A percentile compares a stretch with the other conserved stretches of the same genome.
phyloP scores from a whole-genome alignment of 2,329 filamentous ascomycete species.

The Chaetomiaceae sp. region DNA sequence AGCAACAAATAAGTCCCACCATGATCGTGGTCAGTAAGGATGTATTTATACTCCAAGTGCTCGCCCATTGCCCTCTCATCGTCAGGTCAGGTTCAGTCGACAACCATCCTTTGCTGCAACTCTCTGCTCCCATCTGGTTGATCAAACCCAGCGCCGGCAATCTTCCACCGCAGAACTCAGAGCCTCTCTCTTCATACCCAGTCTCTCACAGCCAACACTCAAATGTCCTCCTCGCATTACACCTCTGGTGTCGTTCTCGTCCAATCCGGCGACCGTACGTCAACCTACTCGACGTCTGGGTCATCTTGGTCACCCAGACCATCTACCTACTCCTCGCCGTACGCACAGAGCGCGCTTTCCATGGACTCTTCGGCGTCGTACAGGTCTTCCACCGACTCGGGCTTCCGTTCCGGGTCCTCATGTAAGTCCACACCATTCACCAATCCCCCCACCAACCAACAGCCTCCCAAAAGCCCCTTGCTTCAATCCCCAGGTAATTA shows the following conservation, averaged over 20 bases:
- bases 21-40: background rate
- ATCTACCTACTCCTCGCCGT: background rate
- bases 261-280: slow-evolving; percentile 2
- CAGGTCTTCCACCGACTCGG: background rate
- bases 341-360: background rate
- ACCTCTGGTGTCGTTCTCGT: slow-evolving; percentile 11
- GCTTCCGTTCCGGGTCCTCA: slow-evolving; percentile 13
- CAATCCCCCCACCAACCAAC: no score
- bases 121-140: no score
- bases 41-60: background rate
- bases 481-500: background rate
- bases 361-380: slow-evolving; percentile 17
- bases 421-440: slow-evolving; percentile 13
- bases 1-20: background rate
- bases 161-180: background rate
- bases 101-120: background rate
- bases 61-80: background rate
- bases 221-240: slow-evolving; percentile 15
- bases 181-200: no score
- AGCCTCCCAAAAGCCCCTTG: no score
- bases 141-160: background rate
- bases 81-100: background rate
- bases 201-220: background rate
- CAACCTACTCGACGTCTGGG: slow-evolving; percentile 4
- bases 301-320: background rate